These are phyloP conservation scores for Euphrasia arctica DNA, from an alignment of 305 asterid species.

Conservation along the genomic window DNA sequence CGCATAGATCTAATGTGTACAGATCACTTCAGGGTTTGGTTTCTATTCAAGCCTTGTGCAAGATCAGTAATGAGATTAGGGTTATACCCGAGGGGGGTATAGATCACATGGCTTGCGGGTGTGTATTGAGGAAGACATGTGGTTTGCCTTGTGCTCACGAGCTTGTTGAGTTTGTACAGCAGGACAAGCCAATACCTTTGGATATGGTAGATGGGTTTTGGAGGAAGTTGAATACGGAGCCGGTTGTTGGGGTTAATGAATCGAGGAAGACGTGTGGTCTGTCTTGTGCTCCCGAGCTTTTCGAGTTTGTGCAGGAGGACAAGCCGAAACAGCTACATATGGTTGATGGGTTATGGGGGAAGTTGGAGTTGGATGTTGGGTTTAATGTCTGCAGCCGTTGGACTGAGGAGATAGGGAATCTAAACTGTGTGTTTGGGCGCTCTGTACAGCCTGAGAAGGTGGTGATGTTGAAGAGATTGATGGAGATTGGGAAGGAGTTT, in stretches of 20 bases:
- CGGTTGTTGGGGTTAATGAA: not conserved
- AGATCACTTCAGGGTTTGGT: not conserved
- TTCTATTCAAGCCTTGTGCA: not conserved
- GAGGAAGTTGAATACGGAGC: slow-evolving; percentile 2
- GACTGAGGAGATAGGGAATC: too few species aligned
- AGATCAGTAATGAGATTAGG: not conserved
- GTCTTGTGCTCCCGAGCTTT: not conserved
- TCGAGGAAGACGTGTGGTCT: not conserved
- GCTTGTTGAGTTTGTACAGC: not conserved
- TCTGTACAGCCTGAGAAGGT: too few species aligned
- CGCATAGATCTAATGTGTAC: not conserved
- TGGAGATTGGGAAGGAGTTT: too few species aligned
- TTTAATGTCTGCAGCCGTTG: not conserved
- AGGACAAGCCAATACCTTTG: not conserved
- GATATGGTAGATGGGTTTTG: not conserved
- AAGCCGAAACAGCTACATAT: not conserved
- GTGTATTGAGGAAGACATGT: not conserved
- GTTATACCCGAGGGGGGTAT: not conserved
- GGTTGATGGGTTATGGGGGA: not conserved
- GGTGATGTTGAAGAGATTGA: too few species aligned
- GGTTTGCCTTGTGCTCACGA: not conserved
- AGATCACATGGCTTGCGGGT: not conserved
- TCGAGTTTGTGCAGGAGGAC: not conserved
- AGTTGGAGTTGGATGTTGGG: not conserved
- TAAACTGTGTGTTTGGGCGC: too few species aligned